Conservation (phyloP, 257 asterid species). For the Solanum raphanifolium region DNA sequence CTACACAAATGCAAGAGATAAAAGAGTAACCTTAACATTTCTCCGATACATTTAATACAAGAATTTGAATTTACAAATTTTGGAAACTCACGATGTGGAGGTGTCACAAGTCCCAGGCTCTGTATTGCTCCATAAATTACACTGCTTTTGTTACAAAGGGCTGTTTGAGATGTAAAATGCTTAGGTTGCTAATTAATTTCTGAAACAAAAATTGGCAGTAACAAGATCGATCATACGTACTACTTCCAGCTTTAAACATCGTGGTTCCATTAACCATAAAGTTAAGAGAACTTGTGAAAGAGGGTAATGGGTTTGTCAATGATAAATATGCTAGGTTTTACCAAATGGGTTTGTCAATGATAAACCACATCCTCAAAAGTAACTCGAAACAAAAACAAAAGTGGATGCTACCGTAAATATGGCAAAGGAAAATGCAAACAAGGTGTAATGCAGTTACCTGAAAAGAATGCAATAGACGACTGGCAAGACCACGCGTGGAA, state of each 20-base stretch:
- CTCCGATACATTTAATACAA: background rate
- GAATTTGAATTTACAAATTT: background rate
- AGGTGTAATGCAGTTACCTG: conserved; percentile 13
- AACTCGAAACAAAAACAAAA: background rate
- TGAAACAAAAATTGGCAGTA: background rate
- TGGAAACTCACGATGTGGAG: conserved; percentile 74
- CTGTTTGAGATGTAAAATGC: conserved; percentile 22
- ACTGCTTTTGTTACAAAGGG: conserved; percentile 87
- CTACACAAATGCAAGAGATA: conserved; percentile 21
- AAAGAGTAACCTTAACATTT: background rate
- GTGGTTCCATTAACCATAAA: background rate
- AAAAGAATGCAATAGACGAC: conserved; percentile 30
- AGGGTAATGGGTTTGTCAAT: background rate
- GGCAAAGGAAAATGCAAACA: background rate
- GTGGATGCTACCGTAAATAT: background rate
- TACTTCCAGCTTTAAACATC: background rate
- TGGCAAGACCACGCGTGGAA: conserved; percentile 47
- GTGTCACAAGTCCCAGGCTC: conserved; percentile 75
- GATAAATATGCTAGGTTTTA: background rate
- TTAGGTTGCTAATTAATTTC: background rate
- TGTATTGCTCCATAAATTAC: conserved; percentile 58
- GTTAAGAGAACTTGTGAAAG: background rate
- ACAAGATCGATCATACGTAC: background rate
- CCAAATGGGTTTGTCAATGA: background rate
- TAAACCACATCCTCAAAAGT: background rate